Evolutionary conservation across 352 stramenopile genomes (phyloP), one percentile per base, ranked within the genome.

Genomic region (Phytopythium vexans): DNA sequence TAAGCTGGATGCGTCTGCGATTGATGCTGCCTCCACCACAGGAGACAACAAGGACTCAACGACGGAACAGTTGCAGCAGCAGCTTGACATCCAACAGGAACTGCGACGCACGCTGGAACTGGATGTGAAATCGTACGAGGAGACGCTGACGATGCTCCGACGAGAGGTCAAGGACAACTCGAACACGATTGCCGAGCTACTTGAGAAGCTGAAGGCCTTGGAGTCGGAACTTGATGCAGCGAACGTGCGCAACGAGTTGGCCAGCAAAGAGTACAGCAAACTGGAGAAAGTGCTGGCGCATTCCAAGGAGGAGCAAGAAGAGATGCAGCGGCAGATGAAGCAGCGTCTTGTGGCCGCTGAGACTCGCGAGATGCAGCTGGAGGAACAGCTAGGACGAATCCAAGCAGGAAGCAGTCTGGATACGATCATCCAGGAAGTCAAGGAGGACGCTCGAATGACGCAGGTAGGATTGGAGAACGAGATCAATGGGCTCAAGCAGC

Each of bases 71-170:
- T 49, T 85, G n/a, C 69, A 62, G 21, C 52, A 69, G 31, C 75
- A 66, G 8, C 50, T 87, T 35, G 76, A 82, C 14, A 54, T 44
- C n/a, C 72, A 84, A 36, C 49, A 48, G 6, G 58, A 71, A 37
- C 49, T 63, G 4, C 63, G 75, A 4, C 49, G 62, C 42, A 86
- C 66, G 36, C 64, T 88, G 3, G 68, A 83, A 38, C 61, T 88
- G 16, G 81, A 91, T 45, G 67, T 87, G 7, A 66, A 74, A 40
- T 91, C 81, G 34, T 91, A 89, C 52, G 67, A 81, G 53, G 81
- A 89, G 52, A 71, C 73, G 3, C 42, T 87, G 8, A 61, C 66
- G 35, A 42, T 86, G n/a, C 41, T 88, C 15, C 78, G 75, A 8
- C 62, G 66, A 15, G 69, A 91, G 42, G 52, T 81, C n/a, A 86